phyloP scores from a whole-genome alignment of 192 early-diverging fungal genomes.

The Backusella parvicylindrica region DNA sequence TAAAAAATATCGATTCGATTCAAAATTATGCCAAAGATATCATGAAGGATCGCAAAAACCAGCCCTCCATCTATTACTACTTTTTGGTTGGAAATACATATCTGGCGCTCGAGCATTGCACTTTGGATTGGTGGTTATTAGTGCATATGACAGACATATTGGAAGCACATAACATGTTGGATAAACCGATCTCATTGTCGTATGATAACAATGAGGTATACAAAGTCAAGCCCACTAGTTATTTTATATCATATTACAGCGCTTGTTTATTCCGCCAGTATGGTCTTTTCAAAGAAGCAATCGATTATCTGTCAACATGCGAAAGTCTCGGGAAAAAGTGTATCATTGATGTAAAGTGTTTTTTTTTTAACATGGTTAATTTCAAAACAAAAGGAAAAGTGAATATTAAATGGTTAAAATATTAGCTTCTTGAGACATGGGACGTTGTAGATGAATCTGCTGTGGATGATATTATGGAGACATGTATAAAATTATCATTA shows the following conservation, averaged over 20 bases:
- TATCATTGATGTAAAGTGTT: not conserved
- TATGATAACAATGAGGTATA: not conserved
- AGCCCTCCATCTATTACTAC: not conserved
- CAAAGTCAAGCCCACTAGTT: not conserved
- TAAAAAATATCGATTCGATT: not conserved
- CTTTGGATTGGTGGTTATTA: slow-evolving; percentile 6
- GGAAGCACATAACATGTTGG: not conserved
- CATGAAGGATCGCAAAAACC: not conserved
- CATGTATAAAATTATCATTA: not conserved
- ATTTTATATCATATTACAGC: not conserved
- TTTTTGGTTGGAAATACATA: not conserved
- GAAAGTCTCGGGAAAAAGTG: not conserved
- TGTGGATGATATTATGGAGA: not conserved
- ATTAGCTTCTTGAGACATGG: not conserved
- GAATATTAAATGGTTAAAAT: not conserved
- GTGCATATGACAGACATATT: not conserved
- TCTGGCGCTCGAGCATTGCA: not conserved
- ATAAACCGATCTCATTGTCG: too few relatives aligned
- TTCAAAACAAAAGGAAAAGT: not conserved
- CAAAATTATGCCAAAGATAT: not conserved
- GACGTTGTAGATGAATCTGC: not conserved
- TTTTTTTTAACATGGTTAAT: not conserved
- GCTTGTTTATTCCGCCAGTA: not conserved
- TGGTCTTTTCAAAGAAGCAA: not conserved
- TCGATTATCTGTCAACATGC: not conserved